phyloP scores from a whole-genome alignment of 2,329 filamentous ascomycete species.

The Fusarium metavorans region DNA sequence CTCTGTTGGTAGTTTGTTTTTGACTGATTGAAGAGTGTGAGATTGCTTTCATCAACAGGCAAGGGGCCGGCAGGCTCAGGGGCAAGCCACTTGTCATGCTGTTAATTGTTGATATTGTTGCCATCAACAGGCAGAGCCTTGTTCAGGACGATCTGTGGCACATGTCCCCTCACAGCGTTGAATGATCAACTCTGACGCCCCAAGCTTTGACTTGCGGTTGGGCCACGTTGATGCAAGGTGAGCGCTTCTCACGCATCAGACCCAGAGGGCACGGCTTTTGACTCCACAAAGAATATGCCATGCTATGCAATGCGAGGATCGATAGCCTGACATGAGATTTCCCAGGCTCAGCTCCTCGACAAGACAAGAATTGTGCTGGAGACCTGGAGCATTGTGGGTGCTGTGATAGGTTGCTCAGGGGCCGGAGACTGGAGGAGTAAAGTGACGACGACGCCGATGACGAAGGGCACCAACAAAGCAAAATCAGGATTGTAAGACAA shows the following conservation, averaged over 20 bases:
- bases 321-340: constrained; percentile 9
- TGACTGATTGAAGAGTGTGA: constrained; percentile 11
- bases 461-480: constrained; percentile 16
- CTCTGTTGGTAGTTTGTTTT: background rate
- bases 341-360: background rate
- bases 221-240: constrained; percentile 40
- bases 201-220: constrained; percentile 33
- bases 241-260: constrained; percentile 24
- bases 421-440: constrained; percentile 21
- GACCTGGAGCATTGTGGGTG: background rate
- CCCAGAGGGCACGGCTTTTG: constrained; percentile 6
- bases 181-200: constrained; percentile 28
- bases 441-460: constrained; percentile 24
- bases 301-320: constrained; percentile 23
- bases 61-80: background rate
- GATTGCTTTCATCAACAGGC: constrained; percentile 3
- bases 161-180: constrained; percentile 13
- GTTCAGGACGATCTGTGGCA: background rate
- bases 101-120: background rate
- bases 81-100: background rate
- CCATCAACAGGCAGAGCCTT: background rate
- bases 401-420: background rate
- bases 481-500: constrained; percentile 8
- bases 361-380: background rate
- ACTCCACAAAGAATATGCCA: constrained; percentile 22